Percentiles rank a stretch among this genome's conserved stretches.
Conservation (phyloP, 176 grass and related monocot genomes). For the Bromus sterilis region DNA sequence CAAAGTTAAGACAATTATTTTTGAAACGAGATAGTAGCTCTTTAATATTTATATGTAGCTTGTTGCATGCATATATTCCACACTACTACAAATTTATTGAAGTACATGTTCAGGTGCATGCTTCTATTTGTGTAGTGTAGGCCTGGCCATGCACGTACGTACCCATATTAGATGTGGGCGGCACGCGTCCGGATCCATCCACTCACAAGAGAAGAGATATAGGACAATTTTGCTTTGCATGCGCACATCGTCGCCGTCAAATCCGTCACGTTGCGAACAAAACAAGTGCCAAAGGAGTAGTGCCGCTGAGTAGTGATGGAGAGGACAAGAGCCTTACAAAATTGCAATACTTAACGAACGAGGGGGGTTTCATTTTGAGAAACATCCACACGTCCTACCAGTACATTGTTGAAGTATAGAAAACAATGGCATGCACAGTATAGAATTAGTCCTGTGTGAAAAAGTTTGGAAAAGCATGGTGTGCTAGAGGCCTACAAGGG, state of each 20-base stretch:
- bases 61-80: no score
- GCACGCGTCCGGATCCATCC: neutral
- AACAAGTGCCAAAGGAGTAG: neutral
- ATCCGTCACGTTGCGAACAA: neutral
- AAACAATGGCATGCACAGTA: neutral
- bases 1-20: no score
- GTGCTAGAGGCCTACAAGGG: neutral
- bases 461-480: neutral
- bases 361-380: neutral
- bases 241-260: neutral
- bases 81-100: no score
- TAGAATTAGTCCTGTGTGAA: neutral
- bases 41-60: no score
- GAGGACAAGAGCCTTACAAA: neutral
- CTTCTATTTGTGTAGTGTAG: neutral
- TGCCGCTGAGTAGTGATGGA: neutral
- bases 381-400: neutral
- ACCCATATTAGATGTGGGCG: neutral
- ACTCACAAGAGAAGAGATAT: neutral
- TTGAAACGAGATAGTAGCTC: no score
- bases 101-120: neutral
- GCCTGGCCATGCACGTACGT: neutral
- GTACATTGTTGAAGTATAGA: neutral
- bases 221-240: neutral
- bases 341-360: neutral